Evolutionary conservation across 495 filamentous ascomycete genomes (phyloP).

Genomic region (Penicillium manginii): DNA sequence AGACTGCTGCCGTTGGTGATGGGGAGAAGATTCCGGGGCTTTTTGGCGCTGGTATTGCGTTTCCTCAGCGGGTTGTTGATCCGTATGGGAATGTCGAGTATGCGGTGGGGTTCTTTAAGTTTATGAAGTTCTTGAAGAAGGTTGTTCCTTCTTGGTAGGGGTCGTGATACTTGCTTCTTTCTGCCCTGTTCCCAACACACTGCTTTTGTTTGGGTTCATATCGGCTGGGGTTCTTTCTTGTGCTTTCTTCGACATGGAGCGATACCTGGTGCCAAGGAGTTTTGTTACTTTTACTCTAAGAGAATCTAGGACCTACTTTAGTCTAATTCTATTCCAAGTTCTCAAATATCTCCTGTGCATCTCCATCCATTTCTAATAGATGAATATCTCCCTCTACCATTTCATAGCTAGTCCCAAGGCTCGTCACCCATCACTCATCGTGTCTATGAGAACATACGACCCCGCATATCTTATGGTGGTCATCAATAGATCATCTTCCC

Average conservation of each 20-base stretch:
- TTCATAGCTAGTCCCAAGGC: too few relatives aligned
- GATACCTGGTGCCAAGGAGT: background rate
- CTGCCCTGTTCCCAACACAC: too few relatives aligned
- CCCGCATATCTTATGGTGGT: too few relatives aligned
- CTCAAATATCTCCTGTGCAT: too few relatives aligned
- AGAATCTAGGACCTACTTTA: background rate
- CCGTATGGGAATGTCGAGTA: slow-evolving; percentile 63
- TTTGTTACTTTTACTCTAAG: background rate
- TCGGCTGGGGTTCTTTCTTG: background rate
- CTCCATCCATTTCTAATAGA: too few relatives aligned
- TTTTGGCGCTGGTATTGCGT: slow-evolving; percentile 64
- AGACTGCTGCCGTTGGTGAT: slow-evolving; percentile 17
- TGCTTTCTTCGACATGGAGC: background rate
- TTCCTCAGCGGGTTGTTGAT: slow-evolving; percentile 62
- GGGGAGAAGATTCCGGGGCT: slow-evolving; percentile 49
- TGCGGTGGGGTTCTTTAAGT: slow-evolving; percentile 66
- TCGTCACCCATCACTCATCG: too few relatives aligned
- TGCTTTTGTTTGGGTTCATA: background rate
- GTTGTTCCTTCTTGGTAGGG: slow-evolving; percentile 50
- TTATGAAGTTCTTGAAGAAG: slow-evolving; percentile 62
- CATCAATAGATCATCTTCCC: too few relatives aligned
- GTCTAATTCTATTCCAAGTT: too few relatives aligned
- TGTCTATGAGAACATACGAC: too few relatives aligned
- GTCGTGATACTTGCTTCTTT: background rate
- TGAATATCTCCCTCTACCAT: too few relatives aligned